Base-by-base conservation (phyloP, 2,329 filamentous ascomycete genomes). In the Pseudogymnoascus destructans region DNA sequence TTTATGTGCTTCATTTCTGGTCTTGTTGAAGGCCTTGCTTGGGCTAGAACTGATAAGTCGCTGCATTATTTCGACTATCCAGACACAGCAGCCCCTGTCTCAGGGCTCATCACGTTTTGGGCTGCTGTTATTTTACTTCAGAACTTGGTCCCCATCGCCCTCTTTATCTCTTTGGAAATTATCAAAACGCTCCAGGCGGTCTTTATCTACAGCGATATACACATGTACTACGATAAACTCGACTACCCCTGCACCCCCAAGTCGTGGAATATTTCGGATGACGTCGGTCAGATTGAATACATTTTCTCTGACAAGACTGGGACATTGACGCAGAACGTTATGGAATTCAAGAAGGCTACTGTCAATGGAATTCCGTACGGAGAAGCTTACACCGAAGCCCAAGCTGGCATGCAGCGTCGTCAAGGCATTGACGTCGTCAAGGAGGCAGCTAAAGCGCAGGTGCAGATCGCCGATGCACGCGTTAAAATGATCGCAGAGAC, bases 341-440 rank as follows among this genome's bases (percentile, higher is more conserved):
- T 95, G 93, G 95, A 98, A 71, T 98, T 97, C 80, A 98, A 97
- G 72, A 98, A 98, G 72, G 90, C 87, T 58, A 95, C 91, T 0
- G 85, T 98, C 72, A 97, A 97, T 67, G 92, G 92, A n/a, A 81
- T 93, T 61, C 84, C 91, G 0, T 98, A 98, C 65, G 93, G 95
- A 61, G 93, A 98, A 73, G 93, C 93, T 0, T 98, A 96, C 68
- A 98, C 95, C 0, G 93, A 98, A 72, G 93, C 93, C 0, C 89
- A 95, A 71, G 88, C 92, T 57, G 93, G 93, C 59, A 93, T 98
- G 88, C 90, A 95, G 69, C 90, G 92, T 72, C 82, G 93, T 61
- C 75, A 92, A 71, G 93, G 93, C 55, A 79, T 95, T 56, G 84
- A 97, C 67, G 86, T 91, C 3, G 91, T 92, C 63, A 83, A 83